A percentile compares a stretch with the other conserved stretches of the same genome.
Conservation (phyloP, 805 yeast genomes). For the Torulaspora delbrueckii region DNA sequence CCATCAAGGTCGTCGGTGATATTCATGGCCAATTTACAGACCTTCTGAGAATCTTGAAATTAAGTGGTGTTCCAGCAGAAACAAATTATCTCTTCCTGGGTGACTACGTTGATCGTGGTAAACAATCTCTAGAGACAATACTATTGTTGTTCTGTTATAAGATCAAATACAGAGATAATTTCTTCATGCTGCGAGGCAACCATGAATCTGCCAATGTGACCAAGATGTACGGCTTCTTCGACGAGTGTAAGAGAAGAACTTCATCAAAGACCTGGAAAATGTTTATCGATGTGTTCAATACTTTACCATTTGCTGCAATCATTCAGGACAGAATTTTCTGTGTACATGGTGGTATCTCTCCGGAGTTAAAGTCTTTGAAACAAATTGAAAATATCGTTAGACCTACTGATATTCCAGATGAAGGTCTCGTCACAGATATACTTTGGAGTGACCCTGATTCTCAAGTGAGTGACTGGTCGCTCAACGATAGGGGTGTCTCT, state of each 20-base stretch:
- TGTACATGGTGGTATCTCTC: conserved; percentile 81
- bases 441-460: conserved; percentile 80
- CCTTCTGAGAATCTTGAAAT: conserved; percentile 79
- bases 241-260: conserved; percentile 92
- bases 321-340: conserved; percentile 93
- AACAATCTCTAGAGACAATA: conserved; percentile 91
- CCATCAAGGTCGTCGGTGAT: conserved; percentile 83
- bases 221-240: conserved; percentile 94
- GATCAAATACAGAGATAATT: conserved; percentile 93
- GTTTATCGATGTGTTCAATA: conserved; percentile 91
- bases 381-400: conserved; percentile 65
- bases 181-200: conserved; percentile 88
- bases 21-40: conserved; percentile 97
- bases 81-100: conserved; percentile 90
- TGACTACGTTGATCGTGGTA: conserved; percentile 96
- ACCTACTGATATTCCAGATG: conserved; percentile 81
- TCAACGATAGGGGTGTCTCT: conserved; percentile 78
- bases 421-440: conserved; percentile 69
- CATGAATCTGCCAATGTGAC: conserved; percentile 98
- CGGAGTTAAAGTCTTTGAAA: conserved; percentile 54
- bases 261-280: conserved; percentile 88
- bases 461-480: conserved; percentile 55
- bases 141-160: conserved; percentile 83
- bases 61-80: conserved; percentile 94
- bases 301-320: conserved; percentile 90